Percentiles rank a stretch among this genome's conserved stretches.
Conservation (phyloP, 2,329 filamentous ascomycete genomes). For the Paraconiothyrium sp. region DNA sequence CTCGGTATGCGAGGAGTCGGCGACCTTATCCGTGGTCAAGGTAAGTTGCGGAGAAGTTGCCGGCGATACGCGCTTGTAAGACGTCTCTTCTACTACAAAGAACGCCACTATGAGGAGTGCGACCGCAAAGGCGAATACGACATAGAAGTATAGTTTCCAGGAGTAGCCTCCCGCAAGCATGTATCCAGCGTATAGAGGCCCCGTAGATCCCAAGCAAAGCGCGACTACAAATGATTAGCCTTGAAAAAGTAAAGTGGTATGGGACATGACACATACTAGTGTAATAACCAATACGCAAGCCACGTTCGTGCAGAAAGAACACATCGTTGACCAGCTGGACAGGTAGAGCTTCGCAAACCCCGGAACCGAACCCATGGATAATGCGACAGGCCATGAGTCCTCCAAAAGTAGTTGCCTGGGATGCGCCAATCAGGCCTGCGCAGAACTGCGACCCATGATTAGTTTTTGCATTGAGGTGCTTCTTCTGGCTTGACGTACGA, state of each 20-base stretch:
- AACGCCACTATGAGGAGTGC: constrained; percentile 59
- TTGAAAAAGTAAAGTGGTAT: neutral
- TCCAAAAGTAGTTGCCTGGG: constrained; percentile 51
- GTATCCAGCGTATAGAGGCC: constrained; percentile 68
- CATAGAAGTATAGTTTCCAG: constrained; percentile 70
- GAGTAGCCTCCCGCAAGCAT: constrained; percentile 68
- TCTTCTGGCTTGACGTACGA: constrained; percentile 28
- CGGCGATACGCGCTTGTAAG: constrained; percentile 52
- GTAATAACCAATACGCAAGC: constrained; percentile 66
- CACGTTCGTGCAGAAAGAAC: constrained; percentile 59
- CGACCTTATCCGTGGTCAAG: constrained; percentile 20
- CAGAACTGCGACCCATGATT: constrained; percentile 42
- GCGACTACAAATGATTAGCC: constrained; percentile 51
- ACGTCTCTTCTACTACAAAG: constrained; percentile 68
- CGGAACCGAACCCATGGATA: constrained; percentile 55
- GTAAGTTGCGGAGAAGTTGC: constrained; percentile 14
- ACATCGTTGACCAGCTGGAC: constrained; percentile 61
- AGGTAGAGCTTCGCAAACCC: constrained; percentile 58
- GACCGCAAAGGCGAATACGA: constrained; percentile 64
- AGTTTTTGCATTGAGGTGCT: neutral
- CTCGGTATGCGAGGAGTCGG: constrained; percentile 32
- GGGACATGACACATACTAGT: constrained; percentile 44
- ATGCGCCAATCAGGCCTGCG: constrained; percentile 55
- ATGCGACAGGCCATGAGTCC: constrained; percentile 56
- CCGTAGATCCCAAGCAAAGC: constrained; percentile 65